A percentile compares a stretch with the other conserved stretches of the same genome.
These are phyloP conservation scores for Emmonsiellopsis sp. DNA, from an alignment of 2,329 filamentous ascomycete species.

Conservation along the genomic window DNA sequence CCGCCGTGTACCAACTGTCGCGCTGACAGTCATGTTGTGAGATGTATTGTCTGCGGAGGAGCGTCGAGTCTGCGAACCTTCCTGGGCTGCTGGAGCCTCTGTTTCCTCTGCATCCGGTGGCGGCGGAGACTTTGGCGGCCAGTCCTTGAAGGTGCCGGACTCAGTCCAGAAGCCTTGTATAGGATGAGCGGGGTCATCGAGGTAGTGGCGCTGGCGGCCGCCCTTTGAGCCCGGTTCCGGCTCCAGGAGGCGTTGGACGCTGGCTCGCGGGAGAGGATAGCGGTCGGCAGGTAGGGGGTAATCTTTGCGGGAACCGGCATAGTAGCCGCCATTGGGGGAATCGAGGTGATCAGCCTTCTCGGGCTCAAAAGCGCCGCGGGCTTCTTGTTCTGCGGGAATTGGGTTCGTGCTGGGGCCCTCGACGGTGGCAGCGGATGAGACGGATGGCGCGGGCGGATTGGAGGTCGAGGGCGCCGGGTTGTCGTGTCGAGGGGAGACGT, in stretches of 20 bases:
- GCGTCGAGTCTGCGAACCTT: not conserved
- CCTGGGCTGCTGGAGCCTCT: not conserved
- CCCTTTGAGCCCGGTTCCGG: constrained; percentile 8
- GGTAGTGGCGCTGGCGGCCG: constrained; percentile 9
- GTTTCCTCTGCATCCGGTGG: constrained; percentile 9
- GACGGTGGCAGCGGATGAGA: not conserved
- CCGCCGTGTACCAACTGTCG: constrained; percentile 43
- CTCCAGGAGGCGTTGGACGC: constrained; percentile 6
- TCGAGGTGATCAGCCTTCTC: constrained; percentile 6
- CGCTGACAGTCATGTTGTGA: constrained; percentile 21
- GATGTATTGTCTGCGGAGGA: constrained; percentile 4
- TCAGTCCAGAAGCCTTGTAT: constrained; percentile 6
- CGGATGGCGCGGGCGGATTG: not conserved
- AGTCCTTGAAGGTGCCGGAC: constrained; percentile 4
- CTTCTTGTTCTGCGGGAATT: not conserved
- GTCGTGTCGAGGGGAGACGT: not conserved
- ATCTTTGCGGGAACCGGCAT: constrained; percentile 8
- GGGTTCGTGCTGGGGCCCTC: not conserved
- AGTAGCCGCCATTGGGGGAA: constrained; percentile 6
- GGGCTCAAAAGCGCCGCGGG: constrained; percentile 4
- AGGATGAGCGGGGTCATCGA: constrained; percentile 5
- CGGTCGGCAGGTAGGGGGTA: constrained; percentile 7
- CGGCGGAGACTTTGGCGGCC: constrained; percentile 19
- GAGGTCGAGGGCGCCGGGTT: not conserved
- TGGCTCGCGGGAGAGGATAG: constrained; percentile 8